A percentile compares a stretch with the other conserved stretches of the same genome.
phyloP scores from a whole-genome alignment of 805 yeast species.

The Kuraishia molischiana region DNA sequence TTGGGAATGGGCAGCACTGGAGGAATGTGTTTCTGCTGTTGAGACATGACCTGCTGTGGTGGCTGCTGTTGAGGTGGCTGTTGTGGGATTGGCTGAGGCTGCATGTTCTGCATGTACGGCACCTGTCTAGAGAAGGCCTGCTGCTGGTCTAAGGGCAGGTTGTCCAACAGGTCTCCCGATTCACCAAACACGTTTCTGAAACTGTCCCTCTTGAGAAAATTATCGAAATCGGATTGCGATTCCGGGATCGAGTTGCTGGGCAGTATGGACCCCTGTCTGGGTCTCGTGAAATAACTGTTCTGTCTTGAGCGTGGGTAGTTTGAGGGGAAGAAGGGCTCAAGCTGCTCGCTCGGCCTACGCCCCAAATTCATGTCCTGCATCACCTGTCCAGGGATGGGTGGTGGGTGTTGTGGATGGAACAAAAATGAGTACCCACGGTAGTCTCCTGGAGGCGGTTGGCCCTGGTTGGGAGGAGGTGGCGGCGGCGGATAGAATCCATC shows the following conservation, averaged over 20 bases:
- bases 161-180: constrained; percentile 15
- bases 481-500: not conserved
- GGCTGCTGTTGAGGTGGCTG: constrained; percentile 1
- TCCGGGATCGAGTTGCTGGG: constrained; percentile 18
- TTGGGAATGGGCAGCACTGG: constrained; percentile 1
- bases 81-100: constrained; percentile 1
- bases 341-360: constrained; percentile 38
- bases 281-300: constrained; percentile 18
- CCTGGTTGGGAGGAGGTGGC: not conserved
- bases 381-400: not conserved
- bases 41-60: constrained; percentile 2
- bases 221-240: constrained; percentile 20
- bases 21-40: constrained; percentile 2
- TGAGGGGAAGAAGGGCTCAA: constrained; percentile 35
- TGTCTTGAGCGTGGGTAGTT: constrained; percentile 13
- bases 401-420: not conserved
- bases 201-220: constrained; percentile 24
- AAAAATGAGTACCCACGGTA: not conserved
- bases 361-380: not conserved
- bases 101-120: not conserved
- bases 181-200: constrained; percentile 16
- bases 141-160: constrained; percentile 14
- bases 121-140: constrained; percentile 4
- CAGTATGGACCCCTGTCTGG: constrained; percentile 17
- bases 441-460: no score